Percentiles rank a stretch among this genome's conserved stretches.
These are phyloP conservation scores for Apiotrichum domesticum DNA, from an alignment of 1,284 basidiomycete genomes.

Conservation along the genomic window DNA sequence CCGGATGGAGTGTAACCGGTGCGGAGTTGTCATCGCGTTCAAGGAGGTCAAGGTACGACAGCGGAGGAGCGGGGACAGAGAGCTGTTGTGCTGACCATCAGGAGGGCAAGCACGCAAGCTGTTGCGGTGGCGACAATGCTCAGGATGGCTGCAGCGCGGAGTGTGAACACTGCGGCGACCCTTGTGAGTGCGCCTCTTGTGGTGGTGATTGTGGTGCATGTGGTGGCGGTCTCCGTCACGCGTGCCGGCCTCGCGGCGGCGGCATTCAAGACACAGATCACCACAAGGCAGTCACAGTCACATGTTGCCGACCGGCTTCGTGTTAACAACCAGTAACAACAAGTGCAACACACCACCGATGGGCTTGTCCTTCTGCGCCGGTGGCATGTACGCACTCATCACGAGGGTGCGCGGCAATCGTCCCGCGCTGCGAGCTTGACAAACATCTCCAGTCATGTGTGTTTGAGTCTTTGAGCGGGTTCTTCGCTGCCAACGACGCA, in stretches of 20 bases:
- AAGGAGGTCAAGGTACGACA: constrained; percentile 21
- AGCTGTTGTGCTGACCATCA: not conserved
- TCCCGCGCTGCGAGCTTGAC: constrained; percentile 49
- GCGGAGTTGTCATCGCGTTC: constrained; percentile 28
- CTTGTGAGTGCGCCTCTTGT: not conserved
- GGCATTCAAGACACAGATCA: too few relatives aligned
- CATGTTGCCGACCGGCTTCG: too few relatives aligned
- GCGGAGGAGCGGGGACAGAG: too few relatives aligned
- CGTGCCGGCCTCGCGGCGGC: too few relatives aligned
- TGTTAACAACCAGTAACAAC: not conserved
- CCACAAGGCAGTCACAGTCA: too few relatives aligned
- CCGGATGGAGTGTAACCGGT: constrained; percentile 33
- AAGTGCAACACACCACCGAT: constrained; percentile 18
- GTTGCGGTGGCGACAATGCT: not conserved
- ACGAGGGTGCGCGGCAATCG: constrained; percentile 57
- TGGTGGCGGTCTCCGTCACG: too few relatives aligned
- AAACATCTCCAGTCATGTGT: constrained; percentile 54
- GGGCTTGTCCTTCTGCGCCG: constrained; percentile 37
- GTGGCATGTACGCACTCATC: constrained; percentile 53
- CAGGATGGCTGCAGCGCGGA: not conserved
- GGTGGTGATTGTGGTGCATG: not conserved
- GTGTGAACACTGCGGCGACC: constrained; percentile 18
- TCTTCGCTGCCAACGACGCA: constrained; percentile 53
- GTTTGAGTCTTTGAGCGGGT: constrained; percentile 60
- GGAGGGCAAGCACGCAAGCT: constrained; percentile 3